Base-by-base conservation (phyloP, 331 rosid species). In the Saraca asoca region DNA sequence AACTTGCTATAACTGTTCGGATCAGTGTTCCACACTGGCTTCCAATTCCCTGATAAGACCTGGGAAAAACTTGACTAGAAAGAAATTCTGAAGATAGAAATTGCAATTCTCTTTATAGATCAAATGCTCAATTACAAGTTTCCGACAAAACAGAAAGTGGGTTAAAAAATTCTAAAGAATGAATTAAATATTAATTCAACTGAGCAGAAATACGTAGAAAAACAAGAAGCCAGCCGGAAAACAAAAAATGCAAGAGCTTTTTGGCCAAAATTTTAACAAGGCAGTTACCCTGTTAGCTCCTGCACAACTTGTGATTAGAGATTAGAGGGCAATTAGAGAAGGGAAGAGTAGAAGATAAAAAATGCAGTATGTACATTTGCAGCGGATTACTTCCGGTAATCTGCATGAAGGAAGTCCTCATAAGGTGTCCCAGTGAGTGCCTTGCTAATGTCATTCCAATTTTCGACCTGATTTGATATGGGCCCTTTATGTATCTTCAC, bases 401-500 rank as follows among this genome's bases (percentile, higher is more conserved):
- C 91, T 49, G 81, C 79, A 38, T 58, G 74, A 42, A 90, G 81
- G 65, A 76, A 90, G 68, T 62, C 80, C 68, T 90, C 93, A 13
- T 70, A 94, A 7, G 48, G 85, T 48, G 97, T 90, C 44, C 96
- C 92, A 0, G 37, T 66, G 53, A 94, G 84, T 9, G 84, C 64
- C 80, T 79, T 88, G 69, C 56, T 75, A 35, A 94, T 70, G 13
- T 94, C 82, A 5, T 81, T 68, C 92, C 92, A 85, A 31, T 94
- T 90, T 66, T 75, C 84, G 39, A 94, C 73, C 75, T 86, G 96
- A 58, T 68, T 68, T 15, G 89, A 79, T 70, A 90, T 76, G 2
- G 87, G 54, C 10, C 99, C 99, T 61, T 76, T 83, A 58, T 94
- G 99, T 74, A 94, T 94, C 93, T 88, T 94, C 80, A 94, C 97